phyloP scores from a whole-genome alignment of 805 yeast genomes.

The Candida manassasensis region DNA sequence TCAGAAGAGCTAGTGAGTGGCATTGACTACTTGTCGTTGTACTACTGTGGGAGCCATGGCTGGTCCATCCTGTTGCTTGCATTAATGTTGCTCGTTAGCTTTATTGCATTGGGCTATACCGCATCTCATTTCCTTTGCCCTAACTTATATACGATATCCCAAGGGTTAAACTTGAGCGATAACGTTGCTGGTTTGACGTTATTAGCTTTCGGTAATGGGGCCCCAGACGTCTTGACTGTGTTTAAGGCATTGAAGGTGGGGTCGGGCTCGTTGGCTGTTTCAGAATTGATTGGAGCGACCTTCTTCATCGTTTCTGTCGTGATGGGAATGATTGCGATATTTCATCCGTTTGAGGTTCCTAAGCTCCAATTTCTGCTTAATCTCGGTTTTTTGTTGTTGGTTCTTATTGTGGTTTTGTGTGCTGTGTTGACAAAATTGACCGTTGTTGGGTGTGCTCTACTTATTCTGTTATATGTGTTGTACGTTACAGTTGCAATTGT shows the following conservation, averaged over 20 bases:
- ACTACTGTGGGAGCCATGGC: conserved; percentile 22
- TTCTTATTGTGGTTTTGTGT: conserved; percentile 46
- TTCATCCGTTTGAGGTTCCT: conserved; percentile 59
- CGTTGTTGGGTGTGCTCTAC: conserved; percentile 49
- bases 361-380: conserved; percentile 56
- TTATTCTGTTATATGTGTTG: conserved; percentile 51
- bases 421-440: conserved; percentile 53
- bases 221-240: conserved; percentile 85
- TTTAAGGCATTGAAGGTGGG: conserved; percentile 72
- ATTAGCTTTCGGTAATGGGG: conserved; percentile 86
- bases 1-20: conserved; percentile 27
- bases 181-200: conserved; percentile 81
- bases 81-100: conserved; percentile 37
- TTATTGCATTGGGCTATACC: conserved; percentile 65
- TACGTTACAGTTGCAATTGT: conserved; percentile 52
- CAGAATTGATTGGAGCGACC: conserved; percentile 90
- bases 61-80: conserved; percentile 14
- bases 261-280: conserved; percentile 76
- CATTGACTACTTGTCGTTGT: conserved; percentile 32
- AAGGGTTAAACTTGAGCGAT: conserved; percentile 59
- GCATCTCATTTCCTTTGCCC: conserved; percentile 85
- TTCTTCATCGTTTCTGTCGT: conserved; percentile 77
- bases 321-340: conserved; percentile 70
- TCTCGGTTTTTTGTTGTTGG: conserved; percentile 43
- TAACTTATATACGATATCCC: conserved; percentile 63